phyloP scores from a whole-genome alignment of 192 early-diverging fungal genomes.

The Gamsiella multidivaricata region DNA sequence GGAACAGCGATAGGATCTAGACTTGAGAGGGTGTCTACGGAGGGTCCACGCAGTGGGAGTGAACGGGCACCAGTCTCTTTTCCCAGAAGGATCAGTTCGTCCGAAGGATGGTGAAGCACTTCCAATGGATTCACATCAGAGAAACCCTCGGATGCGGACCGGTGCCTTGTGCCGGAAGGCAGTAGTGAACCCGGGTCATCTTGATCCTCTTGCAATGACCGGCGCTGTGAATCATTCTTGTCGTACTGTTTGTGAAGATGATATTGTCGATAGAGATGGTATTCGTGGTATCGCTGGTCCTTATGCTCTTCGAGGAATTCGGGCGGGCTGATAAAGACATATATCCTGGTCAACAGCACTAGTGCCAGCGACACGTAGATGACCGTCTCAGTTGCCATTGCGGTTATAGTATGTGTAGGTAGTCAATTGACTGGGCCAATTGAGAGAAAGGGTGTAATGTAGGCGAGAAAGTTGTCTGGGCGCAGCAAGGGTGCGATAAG shows the following conservation, averaged over 20 bases:
- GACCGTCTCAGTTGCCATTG: conserved; percentile 51
- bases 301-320: conserved; percentile 53
- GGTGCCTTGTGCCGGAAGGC: conserved; percentile 3
- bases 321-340: conserved; percentile 50
- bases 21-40: not conserved
- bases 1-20: conserved; percentile 3
- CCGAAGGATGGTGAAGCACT: conserved; percentile 22
- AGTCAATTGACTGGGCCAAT: too few species aligned
- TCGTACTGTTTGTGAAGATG: conserved; percentile 47
- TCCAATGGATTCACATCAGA: not conserved
- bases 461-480: too few species aligned
- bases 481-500: too few species aligned
- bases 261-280: conserved; percentile 48
- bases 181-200: not conserved
- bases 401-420: not conserved
- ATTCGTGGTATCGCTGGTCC: conserved; percentile 47
- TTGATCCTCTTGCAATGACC: not conserved
- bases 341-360: conserved; percentile 50
- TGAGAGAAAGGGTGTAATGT: too few species aligned
- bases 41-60: conserved; percentile 14
- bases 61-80: conserved; percentile 23
- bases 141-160: not conserved
- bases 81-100: conserved; percentile 40
- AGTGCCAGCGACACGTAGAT: conserved; percentile 47
- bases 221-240: not conserved